These are phyloP conservation scores for Sporothrix phasma DNA, from an alignment of 2,329 filamentous ascomycete genomes.

Conservation along the genomic window DNA sequence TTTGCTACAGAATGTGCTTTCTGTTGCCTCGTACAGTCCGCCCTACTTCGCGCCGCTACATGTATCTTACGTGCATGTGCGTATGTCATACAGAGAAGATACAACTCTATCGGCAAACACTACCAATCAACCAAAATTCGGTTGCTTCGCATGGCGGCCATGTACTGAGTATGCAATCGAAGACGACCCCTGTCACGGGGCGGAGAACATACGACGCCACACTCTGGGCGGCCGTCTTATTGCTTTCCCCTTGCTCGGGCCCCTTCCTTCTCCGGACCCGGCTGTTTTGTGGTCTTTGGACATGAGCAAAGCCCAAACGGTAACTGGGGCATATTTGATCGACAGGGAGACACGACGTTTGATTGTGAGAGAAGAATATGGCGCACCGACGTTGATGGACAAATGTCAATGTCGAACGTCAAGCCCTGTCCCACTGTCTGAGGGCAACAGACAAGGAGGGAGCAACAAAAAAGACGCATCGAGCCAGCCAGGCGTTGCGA, in stretches of 20 bases:
- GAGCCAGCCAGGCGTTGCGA: neutral
- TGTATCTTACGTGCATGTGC: conserved; percentile 6
- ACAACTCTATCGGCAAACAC: neutral
- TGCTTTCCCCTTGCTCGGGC: conserved; percentile 5
- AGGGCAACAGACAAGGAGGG: neutral
- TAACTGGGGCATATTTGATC: neutral
- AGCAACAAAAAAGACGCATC: neutral
- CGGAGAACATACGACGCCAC: neutral
- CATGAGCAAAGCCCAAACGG: too few species aligned
- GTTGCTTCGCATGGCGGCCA: neutral
- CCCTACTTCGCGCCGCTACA: neutral
- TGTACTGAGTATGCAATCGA: neutral
- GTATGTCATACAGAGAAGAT: too few species aligned
- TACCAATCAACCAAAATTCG: too few species aligned
- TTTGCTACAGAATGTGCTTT: neutral
- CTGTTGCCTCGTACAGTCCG: neutral
- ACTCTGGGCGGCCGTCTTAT: neutral
- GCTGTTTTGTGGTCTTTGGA: neutral
- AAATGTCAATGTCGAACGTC: neutral
- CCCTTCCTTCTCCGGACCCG: neutral
- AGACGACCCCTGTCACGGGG: neutral
- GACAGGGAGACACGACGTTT: neutral
- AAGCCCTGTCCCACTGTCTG: too few species aligned
- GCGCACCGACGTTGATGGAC: too few species aligned
- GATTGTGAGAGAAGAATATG: neutral